A percentile compares a stretch with the other conserved stretches of the same genome.
phyloP scores from a whole-genome alignment of 2,329 filamentous ascomycete species.

The Paecilomyces fulvus region DNA sequence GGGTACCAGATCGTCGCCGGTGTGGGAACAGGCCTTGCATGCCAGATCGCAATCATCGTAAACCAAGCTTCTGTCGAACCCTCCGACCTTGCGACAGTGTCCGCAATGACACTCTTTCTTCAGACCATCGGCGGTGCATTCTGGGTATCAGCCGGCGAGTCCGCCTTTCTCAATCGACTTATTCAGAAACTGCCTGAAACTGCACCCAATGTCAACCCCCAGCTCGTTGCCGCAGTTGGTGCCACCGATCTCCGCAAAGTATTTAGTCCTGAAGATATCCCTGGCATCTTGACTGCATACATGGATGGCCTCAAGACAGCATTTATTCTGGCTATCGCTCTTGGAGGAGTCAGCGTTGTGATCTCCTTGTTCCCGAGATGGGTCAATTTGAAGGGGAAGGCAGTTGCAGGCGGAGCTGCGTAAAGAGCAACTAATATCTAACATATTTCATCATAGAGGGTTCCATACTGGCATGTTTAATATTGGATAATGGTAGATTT shows the following conservation, averaged over 20 bases:
- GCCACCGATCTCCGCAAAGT: constrained; percentile 21
- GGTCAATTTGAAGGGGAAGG: constrained; percentile 9
- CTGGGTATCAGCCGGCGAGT: constrained; percentile 22
- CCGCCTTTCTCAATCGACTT: constrained; percentile 25
- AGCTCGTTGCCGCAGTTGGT: constrained; percentile 18
- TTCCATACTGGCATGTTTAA: neutral
- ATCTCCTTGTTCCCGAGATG: constrained; percentile 8
- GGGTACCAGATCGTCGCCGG: constrained; percentile 16
- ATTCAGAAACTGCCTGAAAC: constrained; percentile 13
- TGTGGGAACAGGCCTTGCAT: constrained; percentile 12
- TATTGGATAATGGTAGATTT: neutral
- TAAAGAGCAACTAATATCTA: neutral
- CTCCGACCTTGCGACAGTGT: constrained; percentile 12
- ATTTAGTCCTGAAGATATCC: constrained; percentile 16
- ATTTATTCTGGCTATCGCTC: constrained; percentile 8
- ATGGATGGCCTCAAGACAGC: constrained; percentile 20
- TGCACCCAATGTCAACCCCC: constrained; percentile 17
- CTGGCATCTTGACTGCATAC: constrained; percentile 21
- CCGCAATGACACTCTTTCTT: constrained; percentile 18
- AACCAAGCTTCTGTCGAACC: constrained; percentile 13
- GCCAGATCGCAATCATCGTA: constrained; percentile 15
- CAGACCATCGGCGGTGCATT: constrained; percentile 25
- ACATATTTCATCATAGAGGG: neutral
- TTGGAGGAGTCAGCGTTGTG: constrained; percentile 5
- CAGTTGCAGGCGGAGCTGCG: constrained; percentile 2